Evolutionary conservation across 495 filamentous ascomycete genomes (phyloP).

Genomic region (Aspergillus heteromorphus): DNA sequence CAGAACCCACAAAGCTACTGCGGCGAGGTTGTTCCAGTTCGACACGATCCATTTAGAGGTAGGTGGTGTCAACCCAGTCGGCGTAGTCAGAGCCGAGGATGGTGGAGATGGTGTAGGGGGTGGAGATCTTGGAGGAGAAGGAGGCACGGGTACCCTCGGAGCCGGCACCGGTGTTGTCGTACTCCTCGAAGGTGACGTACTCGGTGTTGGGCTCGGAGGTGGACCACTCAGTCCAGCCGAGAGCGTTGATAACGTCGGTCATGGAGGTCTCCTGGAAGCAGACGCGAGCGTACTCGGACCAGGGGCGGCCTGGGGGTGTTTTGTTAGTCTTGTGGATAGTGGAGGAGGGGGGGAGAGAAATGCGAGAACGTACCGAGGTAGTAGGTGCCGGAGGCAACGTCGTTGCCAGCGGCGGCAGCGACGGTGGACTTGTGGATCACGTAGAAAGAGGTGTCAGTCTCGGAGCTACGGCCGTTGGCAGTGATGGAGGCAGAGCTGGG

Average conservation of each 20-base stretch:
- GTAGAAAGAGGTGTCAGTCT: constrained; percentile 50
- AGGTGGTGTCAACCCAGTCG: constrained; percentile 37
- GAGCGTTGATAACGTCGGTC: constrained; percentile 51
- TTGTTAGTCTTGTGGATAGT: no score
- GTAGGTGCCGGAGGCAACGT: constrained; percentile 44
- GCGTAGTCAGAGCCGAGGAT: constrained; percentile 50
- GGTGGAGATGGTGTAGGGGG: constrained; percentile 38
- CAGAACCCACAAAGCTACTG: no score
- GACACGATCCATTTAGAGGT: constrained; percentile 18
- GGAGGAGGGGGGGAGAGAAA: no score
- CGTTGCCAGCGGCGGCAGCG: constrained; percentile 40
- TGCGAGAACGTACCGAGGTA: constrained; percentile 40
- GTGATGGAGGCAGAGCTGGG: constrained; percentile 47
- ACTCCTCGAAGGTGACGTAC: constrained; percentile 55
- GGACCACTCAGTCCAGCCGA: constrained; percentile 59
- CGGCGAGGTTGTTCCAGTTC: no score
- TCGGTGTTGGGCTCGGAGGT: constrained; percentile 41
- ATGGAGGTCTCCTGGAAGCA: constrained; percentile 55
- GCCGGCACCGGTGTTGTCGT: constrained; percentile 53
- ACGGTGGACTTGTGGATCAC: constrained; percentile 56
- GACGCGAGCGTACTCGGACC: constrained; percentile 55
- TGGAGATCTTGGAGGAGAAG: constrained; percentile 45
- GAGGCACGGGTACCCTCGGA: constrained; percentile 52
- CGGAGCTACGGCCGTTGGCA: constrained; percentile 52
- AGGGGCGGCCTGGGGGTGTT: constrained; percentile 48